Conservation (phyloP, 2,329 filamentous ascomycete genomes). For the Colletotrichum sp. region DNA sequence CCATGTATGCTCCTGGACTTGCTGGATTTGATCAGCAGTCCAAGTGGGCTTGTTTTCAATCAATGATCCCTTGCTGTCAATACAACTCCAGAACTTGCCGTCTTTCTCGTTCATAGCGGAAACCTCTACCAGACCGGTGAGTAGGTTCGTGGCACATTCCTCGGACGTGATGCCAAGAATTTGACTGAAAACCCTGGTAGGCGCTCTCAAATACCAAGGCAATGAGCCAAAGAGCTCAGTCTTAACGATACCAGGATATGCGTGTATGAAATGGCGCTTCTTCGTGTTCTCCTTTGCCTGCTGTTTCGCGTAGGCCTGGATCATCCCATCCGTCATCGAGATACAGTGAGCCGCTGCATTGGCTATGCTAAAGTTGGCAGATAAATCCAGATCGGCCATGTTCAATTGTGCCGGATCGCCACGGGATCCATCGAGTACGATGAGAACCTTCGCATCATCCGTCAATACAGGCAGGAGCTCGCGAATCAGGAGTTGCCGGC, state of each 20-base stretch:
- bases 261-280: constrained; percentile 41
- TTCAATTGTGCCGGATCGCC: constrained; percentile 38
- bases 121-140: constrained; percentile 25
- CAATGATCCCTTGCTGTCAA: constrained; percentile 31
- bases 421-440: constrained; percentile 35
- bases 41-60: constrained; percentile 30
- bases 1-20: constrained; percentile 36
- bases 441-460: constrained; percentile 40
- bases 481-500: constrained; percentile 45
- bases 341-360: constrained; percentile 41
- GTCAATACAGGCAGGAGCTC: constrained; percentile 42
- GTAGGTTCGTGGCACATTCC: constrained; percentile 29
- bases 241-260: constrained; percentile 42
- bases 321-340: constrained; percentile 42
- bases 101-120: constrained; percentile 19
- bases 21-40: constrained; percentile 29
- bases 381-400: constrained; percentile 45
- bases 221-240: constrained; percentile 33
- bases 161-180: constrained; percentile 29
- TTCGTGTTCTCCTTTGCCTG: constrained; percentile 14
- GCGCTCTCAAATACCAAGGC: constrained; percentile 32
- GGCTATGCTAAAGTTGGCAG: constrained; percentile 33
- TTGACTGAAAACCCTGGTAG: constrained; percentile 3
- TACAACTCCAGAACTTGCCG: constrained; percentile 29
- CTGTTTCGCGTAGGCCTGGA: constrained; percentile 34